Evolutionary conservation across 345 rosid species (phyloP), one percentile per base, ranked within the genome.

Genomic region (Cardiospermum halicacabum): DNA sequence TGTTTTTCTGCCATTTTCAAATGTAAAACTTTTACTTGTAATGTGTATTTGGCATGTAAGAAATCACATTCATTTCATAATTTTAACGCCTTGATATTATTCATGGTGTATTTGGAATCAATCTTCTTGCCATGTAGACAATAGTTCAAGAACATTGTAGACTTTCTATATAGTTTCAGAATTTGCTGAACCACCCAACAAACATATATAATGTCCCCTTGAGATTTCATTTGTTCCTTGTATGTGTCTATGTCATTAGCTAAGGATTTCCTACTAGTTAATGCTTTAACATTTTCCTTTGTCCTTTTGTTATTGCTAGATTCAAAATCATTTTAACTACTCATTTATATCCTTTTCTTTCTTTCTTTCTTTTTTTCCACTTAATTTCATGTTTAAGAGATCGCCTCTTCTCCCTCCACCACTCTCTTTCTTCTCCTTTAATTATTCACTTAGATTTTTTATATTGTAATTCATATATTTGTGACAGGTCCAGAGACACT

Each of bases 401-500:
- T 24, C 51, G 0, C 5, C 18, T 5, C 18, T 21, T 12, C 9
- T 11, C 1, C 22, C 26, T 58, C 65, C 12, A 31, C 12, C 30
- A 19, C 42, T 42, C 26, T 27, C 24, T 42, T 36, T 22, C 62
- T 51, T 53, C n/a, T 56, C 37, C 19, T 65, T 65, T 25, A 28
- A 21, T 32, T 26, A 19, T 62, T 57, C 59, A n/a, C n/a, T n/a
- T n/a, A n/a, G n/a, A n/a, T n/a, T n/a, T n/a, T n/a, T n/a, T n/a
- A n/a, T n/a, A n/a, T n/a, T n/a, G n/a, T n/a, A n/a, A n/a, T n/a
- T n/a, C n/a, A n/a, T n/a, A n/a, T 62, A 22, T 66, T 69, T 24
- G 53, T 77, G 57, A 72, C 77, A 93, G 98, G 98, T 72, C 94
- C 97, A 12, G 97, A 88, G 75, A 67, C 73, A 72, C 96, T 93